phyloP scores from a whole-genome alignment of 2,329 filamentous ascomycete species.

The Penicillium paneum region DNA sequence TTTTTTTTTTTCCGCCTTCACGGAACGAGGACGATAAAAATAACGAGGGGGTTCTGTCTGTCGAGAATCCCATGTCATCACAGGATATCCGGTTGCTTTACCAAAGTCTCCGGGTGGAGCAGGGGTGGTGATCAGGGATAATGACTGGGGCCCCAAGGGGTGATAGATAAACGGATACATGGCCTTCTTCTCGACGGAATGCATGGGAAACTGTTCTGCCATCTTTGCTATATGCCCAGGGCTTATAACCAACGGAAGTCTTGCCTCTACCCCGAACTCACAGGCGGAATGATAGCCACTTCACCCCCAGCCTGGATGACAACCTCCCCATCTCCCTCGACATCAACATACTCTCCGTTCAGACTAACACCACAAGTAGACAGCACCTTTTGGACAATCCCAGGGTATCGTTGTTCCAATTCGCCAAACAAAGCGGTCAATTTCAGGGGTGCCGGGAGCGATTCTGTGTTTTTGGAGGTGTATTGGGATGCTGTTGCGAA shows the following conservation, averaged over 20 bases:
- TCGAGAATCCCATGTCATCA: too few species aligned
- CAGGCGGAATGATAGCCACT: conserved; percentile 48
- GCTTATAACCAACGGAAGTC: not conserved
- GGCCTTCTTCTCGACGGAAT: too few species aligned
- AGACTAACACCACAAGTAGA: conserved; percentile 43
- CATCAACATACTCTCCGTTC: conserved; percentile 46
- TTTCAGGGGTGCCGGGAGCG: conserved; percentile 41
- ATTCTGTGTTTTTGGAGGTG: conserved; percentile 40
- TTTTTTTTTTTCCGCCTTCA: too few species aligned
- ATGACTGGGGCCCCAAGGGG: too few species aligned
- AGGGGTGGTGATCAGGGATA: too few species aligned
- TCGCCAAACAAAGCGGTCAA: conserved; percentile 36
- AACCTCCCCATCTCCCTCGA: conserved; percentile 23
- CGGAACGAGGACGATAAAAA: too few species aligned
- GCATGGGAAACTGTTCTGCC: too few species aligned
- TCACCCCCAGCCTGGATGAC: conserved; percentile 41
- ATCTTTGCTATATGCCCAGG: too few species aligned
- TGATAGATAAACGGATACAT: too few species aligned
- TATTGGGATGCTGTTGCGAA: conserved; percentile 45
- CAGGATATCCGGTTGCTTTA: too few species aligned
- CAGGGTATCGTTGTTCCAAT: conserved; percentile 43
- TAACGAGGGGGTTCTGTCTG: too few species aligned
- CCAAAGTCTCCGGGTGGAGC: too few species aligned
- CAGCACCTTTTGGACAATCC: conserved; percentile 40
- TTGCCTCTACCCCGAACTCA: conserved; percentile 42